Evolutionary conservation across 2,329 filamentous ascomycete species (phyloP), one percentile per base, ranked within the genome.

Genomic region (Cyphellophora europaea): DNA sequence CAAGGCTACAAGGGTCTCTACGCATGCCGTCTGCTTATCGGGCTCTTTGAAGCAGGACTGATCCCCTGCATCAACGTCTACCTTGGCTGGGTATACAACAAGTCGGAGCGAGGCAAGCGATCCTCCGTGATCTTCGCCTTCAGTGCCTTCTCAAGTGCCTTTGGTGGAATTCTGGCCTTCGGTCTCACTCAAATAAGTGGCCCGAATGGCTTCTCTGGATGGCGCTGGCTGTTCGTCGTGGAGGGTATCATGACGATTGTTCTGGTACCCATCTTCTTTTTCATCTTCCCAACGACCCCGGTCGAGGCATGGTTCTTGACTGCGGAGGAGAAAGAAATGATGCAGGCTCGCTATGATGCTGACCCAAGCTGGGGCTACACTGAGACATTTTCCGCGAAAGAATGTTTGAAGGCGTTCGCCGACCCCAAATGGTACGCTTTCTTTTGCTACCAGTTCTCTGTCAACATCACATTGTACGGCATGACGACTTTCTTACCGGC

Each of bases 191-290:
- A 64, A 50, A 68, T 72, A 61, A 59, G 66, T 32, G 67, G 68
- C 1, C 53, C 65, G 4, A 61, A 56, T 5, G 60, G 60, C 5
- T 61, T 58, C 30, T 55, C 53, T 6, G 65, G 63, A 27, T 69
- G 66, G 66, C 54, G 65, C 30, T 67, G 66, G 66, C 37, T 65
- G 80, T 44, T 72, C 66, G 1, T 77, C 78, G 1, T 69, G 8
- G 66, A 70, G 42, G 66, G 66, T 2, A 44, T 67, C 1, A 44
- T 63, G 2, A 67, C 66, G 1, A 51, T 64, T 3, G 17, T 61
- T 4, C 52, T 67, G 2, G 62, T 61, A 2, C 27, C 57, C 4
- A 21, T 57, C 3, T 57, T 63, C 11, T 65, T 58, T 28, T 63
- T 63, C 38, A 48, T 55, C 4, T 60, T 69, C n/a, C 54, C 59